Conservation (phyloP, 2,329 filamentous ascomycete genomes). For the Aspergillus fumigatiaffinis region DNA sequence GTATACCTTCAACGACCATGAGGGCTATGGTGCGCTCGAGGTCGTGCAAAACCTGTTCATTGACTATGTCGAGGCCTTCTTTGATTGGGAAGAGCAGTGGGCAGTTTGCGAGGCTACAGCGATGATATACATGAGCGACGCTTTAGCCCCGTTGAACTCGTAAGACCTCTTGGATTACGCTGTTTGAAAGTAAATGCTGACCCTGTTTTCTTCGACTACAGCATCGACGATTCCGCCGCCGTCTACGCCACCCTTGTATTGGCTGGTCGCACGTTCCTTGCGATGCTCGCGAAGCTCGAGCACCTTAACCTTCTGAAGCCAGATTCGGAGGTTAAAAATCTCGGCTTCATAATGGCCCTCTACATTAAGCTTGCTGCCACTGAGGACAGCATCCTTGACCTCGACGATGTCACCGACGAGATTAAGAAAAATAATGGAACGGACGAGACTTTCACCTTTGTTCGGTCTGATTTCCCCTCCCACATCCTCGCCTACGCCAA, state of each 20-base stretch:
- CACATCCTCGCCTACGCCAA: slow-evolving; percentile 15
- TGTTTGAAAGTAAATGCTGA: not conserved
- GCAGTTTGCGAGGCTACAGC: slow-evolving; percentile 38
- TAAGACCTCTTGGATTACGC: slow-evolving; percentile 1
- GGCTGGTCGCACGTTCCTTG: slow-evolving; percentile 30
- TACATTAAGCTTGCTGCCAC: slow-evolving; percentile 22
- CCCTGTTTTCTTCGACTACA: slow-evolving; percentile 1
- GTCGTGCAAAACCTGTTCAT: slow-evolving; percentile 42
- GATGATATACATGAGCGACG: slow-evolving; percentile 24
- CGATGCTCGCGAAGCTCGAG: slow-evolving; percentile 39
- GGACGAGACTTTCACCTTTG: not conserved
- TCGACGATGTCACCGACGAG: not conserved
- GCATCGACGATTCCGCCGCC: slow-evolving; percentile 8
- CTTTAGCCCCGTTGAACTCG: slow-evolving; percentile 17
- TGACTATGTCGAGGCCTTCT: slow-evolving; percentile 35
- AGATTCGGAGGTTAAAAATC: slow-evolving; percentile 34
- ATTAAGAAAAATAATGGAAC: not conserved
- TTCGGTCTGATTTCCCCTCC: not conserved
- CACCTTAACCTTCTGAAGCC: slow-evolving; percentile 27
- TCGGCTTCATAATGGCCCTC: slow-evolving; percentile 38
- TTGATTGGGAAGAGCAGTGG: slow-evolving; percentile 39
- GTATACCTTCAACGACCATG: slow-evolving; percentile 44
- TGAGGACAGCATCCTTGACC: not conserved
- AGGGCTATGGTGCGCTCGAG: slow-evolving; percentile 40
- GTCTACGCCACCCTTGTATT: not conserved